Percentiles rank a stretch among this genome's conserved stretches.
These are phyloP conservation scores for Infundibulicybe gibba DNA, from an alignment of 768 basidiomycete genomes.

Conservation along the genomic window DNA sequence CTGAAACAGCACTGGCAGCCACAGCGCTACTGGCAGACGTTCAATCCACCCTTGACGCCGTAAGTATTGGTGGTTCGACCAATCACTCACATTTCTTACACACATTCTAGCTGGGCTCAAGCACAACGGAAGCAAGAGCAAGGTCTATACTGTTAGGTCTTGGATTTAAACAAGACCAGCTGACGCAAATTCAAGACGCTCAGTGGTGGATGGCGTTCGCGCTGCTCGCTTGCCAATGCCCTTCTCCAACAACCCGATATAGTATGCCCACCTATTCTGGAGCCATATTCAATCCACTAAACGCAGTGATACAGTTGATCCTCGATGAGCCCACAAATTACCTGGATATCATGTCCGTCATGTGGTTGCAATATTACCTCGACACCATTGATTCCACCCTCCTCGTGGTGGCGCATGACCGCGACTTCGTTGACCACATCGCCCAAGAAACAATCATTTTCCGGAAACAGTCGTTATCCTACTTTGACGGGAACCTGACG, in stretches of 20 bases:
- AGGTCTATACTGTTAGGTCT: constrained; percentile 52
- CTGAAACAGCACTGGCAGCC: constrained; percentile 17
- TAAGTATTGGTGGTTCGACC: background rate
- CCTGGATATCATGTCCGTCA: constrained; percentile 47
- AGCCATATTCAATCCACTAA: too few species aligned
- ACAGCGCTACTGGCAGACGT: constrained; percentile 16
- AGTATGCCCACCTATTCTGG: constrained; percentile 16
- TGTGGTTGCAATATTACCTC: constrained; percentile 54
- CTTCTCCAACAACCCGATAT: constrained; percentile 56
- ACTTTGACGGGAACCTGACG: constrained; percentile 55
- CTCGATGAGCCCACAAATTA: constrained; percentile 59
- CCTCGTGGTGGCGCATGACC: constrained; percentile 66
- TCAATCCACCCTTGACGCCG: constrained; percentile 19
- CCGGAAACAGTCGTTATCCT: constrained; percentile 44
- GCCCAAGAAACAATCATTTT: constrained; percentile 62
- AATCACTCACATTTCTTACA: background rate
- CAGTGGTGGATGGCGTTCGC: constrained; percentile 65
- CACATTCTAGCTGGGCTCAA: constrained; percentile 17
- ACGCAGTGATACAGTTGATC: constrained; percentile 12
- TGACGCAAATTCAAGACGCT: constrained; percentile 39
- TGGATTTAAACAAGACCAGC: constrained; percentile 44
- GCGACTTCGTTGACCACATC: constrained; percentile 55
- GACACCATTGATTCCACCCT: constrained; percentile 42
- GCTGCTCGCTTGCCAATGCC: constrained; percentile 55
- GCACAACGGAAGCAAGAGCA: constrained; percentile 44